Evolutionary conservation across 768 basidiomycete genomes (phyloP), one percentile per base, ranked within the genome.

Genomic region (Panaeolus cyanescens): DNA sequence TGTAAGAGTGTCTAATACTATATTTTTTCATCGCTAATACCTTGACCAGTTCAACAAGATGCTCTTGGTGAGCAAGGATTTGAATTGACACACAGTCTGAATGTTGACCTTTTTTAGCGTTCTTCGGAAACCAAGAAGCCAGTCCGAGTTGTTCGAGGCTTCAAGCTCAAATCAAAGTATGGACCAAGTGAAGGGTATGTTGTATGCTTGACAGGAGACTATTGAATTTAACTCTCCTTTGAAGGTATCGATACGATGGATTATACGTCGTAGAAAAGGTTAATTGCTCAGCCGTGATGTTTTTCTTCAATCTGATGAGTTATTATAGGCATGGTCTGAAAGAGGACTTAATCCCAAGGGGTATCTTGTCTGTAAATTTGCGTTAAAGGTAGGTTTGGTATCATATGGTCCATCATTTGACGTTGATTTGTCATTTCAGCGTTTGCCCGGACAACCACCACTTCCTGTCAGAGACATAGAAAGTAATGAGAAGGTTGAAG

Each of bases 181-280:
- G 93, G 91, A 7, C 95, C 95, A 5, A 79, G 74, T 25, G 88
- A 91, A 80, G 94, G 94, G 88, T 90, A 65, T 56, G 74, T 62
- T 15, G 15, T 55, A 8, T 55, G 12, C 62, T 33, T 54, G n/a
- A 1, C 10, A 19, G 20, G 3, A 33, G 3, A 22, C 15, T 45
- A 12, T n/a, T 45, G 9, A 33, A 22, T 36, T 33, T 20, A 33
- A 58, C 5, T 54, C 31, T 42, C 25, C 22, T 59, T 34, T 39
- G 54, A 50, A 91, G 92, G 25, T 97, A 95, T 70, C 87, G 94
- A 8, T 97, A 97, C 68, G 95, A 96, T 66, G 95, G 95, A 1
- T 79, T 97, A 10, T 97, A 96, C 70, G 76, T 68, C 1, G 90
- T 94, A 15, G 90, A 90, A 73, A 87, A 87, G 79, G 91, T 85